Base-by-base conservation (phyloP, 2,329 filamentous ascomycete species). In the Pyricularia sp. region DNA sequence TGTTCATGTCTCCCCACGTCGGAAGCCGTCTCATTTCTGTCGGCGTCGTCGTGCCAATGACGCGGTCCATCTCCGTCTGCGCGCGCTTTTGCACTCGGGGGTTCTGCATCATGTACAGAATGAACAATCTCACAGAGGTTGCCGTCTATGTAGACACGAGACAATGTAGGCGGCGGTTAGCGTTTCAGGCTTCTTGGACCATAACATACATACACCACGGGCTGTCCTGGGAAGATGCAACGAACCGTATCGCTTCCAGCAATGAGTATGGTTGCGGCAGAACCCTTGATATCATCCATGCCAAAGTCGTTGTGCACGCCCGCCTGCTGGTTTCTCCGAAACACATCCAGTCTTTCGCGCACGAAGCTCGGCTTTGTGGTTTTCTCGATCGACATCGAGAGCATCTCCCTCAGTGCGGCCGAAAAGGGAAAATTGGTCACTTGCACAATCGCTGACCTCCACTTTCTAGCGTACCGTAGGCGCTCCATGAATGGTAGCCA, bases 31-130 rank as follows among this genome's bases (percentile, higher is more conserved):
- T 42, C 65, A 30, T 42, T 50, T 67, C 25, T n/a, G 58, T 11
- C 33, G 25, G 23, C 28, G 30, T 55, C 23, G 33, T 66, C 3
- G 71, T 68, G 1, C 80, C 79, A 4, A 82, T 70, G 5, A 81
- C 74, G 1, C 71, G 68, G 71, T 82, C 80, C 50, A 83, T 65
- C 70, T 77, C 76, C 0, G 66, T 70, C 30, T 75, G 74, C 1
- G 73, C 74, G 26, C 71, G 72, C 72, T 69, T 79, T 50, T 80
- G 80, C 0, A 79, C 81, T 23, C 76, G 76, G 17, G 74, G 73
- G 66, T 80, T 78, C n/a, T 80, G 76, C 65, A 79, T 74, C 73
- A 82, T 79, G 42, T 80, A 80, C 17, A 80, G 75, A 9, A 81
- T 73, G 68, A 80, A 79, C 4, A 75, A 74, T 42, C 76, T 74